Conservation (phyloP, 2,329 filamentous ascomycete genomes). For the Colletotrichum sp. region DNA sequence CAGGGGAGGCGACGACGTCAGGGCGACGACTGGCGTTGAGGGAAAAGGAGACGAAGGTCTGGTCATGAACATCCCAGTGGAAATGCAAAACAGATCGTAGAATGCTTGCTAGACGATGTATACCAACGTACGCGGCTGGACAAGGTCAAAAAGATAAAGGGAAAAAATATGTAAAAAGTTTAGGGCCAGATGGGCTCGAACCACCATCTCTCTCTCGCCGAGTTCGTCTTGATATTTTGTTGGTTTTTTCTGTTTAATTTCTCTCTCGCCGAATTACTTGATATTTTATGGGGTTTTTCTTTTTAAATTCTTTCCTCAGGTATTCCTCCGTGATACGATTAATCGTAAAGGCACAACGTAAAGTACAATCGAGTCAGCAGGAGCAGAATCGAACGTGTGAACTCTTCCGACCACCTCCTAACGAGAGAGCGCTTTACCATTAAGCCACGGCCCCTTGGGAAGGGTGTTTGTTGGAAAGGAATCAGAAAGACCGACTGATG, state of each 20-base stretch:
- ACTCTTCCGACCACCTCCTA: neutral
- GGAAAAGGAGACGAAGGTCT: neutral
- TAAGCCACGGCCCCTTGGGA: neutral
- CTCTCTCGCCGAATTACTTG: too few species aligned
- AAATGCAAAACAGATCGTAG: neutral
- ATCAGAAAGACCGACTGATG: neutral
- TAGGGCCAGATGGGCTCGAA: neutral
- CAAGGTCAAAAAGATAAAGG: neutral
- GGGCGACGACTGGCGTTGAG: neutral
- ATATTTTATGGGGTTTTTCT: too few species aligned
- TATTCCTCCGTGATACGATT: neutral
- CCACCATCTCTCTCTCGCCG: neutral
- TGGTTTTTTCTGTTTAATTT: too few species aligned
- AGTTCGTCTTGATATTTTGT: neutral
- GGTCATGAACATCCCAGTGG: slow-evolving; percentile 18
- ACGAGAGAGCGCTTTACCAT: neutral
- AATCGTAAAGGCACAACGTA: neutral
- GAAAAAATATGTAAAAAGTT: neutral
- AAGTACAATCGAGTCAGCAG: neutral
- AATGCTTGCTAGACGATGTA: neutral
- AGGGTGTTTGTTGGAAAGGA: neutral
- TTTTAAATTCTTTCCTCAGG: neutral
- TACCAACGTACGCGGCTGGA: neutral
- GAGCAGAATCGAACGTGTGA: neutral
- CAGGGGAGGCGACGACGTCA: neutral